phyloP scores from a whole-genome alignment of 257 asterid species.

The Ehretia macrophylla region DNA sequence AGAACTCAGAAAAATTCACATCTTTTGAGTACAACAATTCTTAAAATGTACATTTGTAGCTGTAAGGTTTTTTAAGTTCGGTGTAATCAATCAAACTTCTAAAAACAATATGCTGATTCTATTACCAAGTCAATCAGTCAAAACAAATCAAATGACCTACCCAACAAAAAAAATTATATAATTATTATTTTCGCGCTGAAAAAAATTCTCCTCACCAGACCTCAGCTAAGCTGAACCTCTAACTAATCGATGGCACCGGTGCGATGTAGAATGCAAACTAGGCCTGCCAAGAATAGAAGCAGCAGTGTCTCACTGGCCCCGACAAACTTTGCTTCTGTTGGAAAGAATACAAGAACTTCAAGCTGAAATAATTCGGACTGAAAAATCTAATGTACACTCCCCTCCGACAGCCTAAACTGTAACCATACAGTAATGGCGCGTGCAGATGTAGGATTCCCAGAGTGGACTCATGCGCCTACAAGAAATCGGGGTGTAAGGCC shows the following conservation, averaged over 20 bases:
- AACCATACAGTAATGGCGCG: conserved; percentile 10
- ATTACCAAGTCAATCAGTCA: not conserved
- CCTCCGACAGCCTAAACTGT: conserved; percentile 18
- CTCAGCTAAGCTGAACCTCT: too few species aligned
- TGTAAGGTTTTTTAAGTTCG: too few species aligned
- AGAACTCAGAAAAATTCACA: too few species aligned
- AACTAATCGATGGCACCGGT: too few species aligned
- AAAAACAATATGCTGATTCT: not conserved
- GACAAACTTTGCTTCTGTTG: conserved; percentile 8
- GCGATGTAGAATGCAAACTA: too few species aligned
- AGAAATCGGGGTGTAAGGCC: conserved; percentile 1
- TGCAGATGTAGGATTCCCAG: conserved; percentile 12
- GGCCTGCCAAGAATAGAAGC: too few species aligned
- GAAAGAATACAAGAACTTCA: conserved; percentile 33
- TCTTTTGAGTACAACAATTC: too few species aligned
- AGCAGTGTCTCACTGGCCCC: too few species aligned
- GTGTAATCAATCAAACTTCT: not conserved
- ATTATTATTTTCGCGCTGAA: too few species aligned
- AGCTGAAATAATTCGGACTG: conserved; percentile 15
- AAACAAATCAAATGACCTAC: not conserved
- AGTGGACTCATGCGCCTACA: conserved; percentile 2
- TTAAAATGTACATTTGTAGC: not conserved
- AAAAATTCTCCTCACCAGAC: too few species aligned
- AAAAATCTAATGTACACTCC: conserved; percentile 24
- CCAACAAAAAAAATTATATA: not conserved